phyloP scores from a whole-genome alignment of 768 basidiomycete genomes.

The Imleria badia region DNA sequence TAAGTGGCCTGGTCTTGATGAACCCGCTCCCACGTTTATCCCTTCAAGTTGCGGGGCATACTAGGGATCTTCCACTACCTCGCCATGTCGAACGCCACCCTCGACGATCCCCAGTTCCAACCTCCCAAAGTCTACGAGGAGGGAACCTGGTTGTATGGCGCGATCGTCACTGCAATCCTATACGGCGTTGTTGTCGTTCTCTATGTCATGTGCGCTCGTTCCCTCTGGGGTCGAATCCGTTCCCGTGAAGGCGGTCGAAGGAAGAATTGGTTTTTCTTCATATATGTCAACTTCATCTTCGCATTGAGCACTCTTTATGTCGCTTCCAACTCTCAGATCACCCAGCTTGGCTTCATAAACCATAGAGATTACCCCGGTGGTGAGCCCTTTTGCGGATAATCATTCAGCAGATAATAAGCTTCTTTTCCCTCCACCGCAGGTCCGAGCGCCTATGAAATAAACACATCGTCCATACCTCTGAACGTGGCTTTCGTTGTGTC shows the following conservation, averaged over 20 bases:
- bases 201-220: constrained; percentile 25
- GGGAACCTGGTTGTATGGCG: constrained; percentile 32
- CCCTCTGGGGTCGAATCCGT: constrained; percentile 27
- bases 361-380: constrained; percentile 34
- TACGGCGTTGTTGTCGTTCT: constrained; percentile 31
- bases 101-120: constrained; percentile 8
- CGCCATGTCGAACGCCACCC: constrained; percentile 19
- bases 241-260: constrained; percentile 3
- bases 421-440: constrained; percentile 7
- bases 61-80: not conserved
- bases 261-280: constrained; percentile 28
- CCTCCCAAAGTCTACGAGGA: constrained; percentile 21
- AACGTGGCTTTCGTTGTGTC: constrained; percentile 31
- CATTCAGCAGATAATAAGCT: not conserved
- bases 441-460: constrained; percentile 24
- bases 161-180: constrained; percentile 26
- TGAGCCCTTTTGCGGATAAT: constrained; percentile 1
- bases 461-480: constrained; percentile 26
- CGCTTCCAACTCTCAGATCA: constrained; percentile 23
- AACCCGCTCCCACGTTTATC: not conserved
- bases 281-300: constrained; percentile 31
- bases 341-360: constrained; percentile 31
- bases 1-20: constrained; percentile 2
- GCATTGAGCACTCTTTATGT: constrained; percentile 29
- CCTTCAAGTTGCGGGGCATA: not conserved